Conservation (phyloP, 2,329 filamentous ascomycete species). For the Drechslerella stenobrocha region DNA sequence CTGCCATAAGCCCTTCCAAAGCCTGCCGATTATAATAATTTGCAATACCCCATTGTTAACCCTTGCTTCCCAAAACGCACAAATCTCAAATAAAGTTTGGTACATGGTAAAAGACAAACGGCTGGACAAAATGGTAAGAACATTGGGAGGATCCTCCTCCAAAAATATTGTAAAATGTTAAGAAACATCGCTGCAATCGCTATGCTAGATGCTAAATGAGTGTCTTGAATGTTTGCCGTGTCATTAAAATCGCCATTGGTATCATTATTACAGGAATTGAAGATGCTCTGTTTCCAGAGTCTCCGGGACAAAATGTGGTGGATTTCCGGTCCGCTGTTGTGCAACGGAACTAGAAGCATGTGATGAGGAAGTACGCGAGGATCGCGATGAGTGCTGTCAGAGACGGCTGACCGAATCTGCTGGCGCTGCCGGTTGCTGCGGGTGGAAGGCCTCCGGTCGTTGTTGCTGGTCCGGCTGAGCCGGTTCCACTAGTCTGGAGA, state of each 20-base stretch:
- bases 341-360: conserved; percentile 24
- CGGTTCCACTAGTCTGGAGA: background rate
- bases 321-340: background rate
- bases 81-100: conserved; percentile 14
- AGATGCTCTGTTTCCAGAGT: conserved; percentile 14
- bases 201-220: conserved; percentile 45
- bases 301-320: background rate
- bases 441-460: conserved; percentile 16
- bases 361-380: conserved; percentile 34
- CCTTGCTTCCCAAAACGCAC: conserved; percentile 15
- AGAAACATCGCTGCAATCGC: conserved; percentile 40
- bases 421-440: conserved; percentile 33
- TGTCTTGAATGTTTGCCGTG: conserved; percentile 30
- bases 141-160: conserved; percentile 3
- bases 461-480: conserved; percentile 4
- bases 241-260: conserved; percentile 48
- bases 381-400: conserved; percentile 17
- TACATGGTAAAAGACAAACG: conserved; percentile 13
- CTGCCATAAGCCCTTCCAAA: conserved; percentile 4
- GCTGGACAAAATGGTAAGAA: conserved; percentile 32
- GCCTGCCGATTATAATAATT: conserved; percentile 21
- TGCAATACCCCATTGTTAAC: background rate
- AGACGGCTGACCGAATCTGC: conserved; percentile 17
- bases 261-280: conserved; percentile 43
- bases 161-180: conserved; percentile 21